phyloP scores from a whole-genome alignment of 1,139 yeast genomes.

The Saccharomyces hybrid region DNA sequence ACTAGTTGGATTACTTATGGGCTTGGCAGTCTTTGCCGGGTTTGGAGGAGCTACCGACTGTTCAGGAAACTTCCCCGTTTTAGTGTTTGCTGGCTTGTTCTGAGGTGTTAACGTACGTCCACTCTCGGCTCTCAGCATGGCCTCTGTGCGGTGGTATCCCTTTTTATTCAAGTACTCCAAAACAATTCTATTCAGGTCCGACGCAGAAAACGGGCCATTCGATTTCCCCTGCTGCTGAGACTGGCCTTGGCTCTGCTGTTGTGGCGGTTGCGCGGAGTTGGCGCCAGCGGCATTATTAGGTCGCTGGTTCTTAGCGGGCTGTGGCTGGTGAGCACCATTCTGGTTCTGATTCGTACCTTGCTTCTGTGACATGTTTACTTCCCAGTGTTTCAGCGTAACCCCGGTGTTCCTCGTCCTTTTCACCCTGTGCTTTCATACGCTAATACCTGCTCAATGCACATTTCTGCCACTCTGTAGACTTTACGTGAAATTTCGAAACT shows the following conservation, averaged over 20 bases:
- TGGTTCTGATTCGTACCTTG: conserved; percentile 2
- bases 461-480: not conserved
- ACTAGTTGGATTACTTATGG: conserved; percentile 36
- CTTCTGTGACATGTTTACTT: conserved; percentile 3
- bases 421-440: not conserved
- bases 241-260: conserved; percentile 2
- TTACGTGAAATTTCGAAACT: not conserved
- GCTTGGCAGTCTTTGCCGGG: conserved; percentile 25
- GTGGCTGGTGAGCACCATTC: not conserved
- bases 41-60: conserved; percentile 33
- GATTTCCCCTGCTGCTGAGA: conserved; percentile 6
- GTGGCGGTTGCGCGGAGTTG: conserved; percentile 3
- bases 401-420: not conserved
- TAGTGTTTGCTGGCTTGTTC: conserved; percentile 31
- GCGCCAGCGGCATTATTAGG: not conserved
- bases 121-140: conserved; percentile 84
- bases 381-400: not conserved
- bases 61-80: conserved; percentile 25
- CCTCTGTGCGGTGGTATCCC: conserved; percentile 91
- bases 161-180: conserved; percentile 86
- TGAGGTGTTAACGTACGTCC: conserved; percentile 61
- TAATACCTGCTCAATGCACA: not conserved
- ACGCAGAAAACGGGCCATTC: conserved; percentile 44
- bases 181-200: conserved; percentile 82
- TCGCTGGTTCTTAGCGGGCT: not conserved